Evolutionary conservation across 2,329 filamentous ascomycete species (phyloP), one percentile per base, ranked within the genome.

Genomic region (Madurella fahalii): DNA sequence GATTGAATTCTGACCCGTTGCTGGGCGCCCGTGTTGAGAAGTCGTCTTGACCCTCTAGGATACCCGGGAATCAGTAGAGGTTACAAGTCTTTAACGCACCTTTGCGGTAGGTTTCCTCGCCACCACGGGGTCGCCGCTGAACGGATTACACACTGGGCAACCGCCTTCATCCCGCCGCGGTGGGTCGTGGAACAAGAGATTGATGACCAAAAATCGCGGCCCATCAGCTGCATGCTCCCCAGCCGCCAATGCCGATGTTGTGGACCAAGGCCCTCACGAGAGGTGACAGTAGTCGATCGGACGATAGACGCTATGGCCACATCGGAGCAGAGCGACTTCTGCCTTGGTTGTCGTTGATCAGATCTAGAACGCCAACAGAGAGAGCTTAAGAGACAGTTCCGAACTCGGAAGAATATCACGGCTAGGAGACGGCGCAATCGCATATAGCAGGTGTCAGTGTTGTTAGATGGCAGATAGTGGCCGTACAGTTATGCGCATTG

Each of bases 11-110:
- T 45, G 68, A 73, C 78, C 77, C 77, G 71, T 78, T 79, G 77
- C 78, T 80, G 77, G 77, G 77, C 77, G 76, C 77, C 76, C 73
- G 73, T 69, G 75, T 78, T 68, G 73, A 80, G 77, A 77, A 67
- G 70, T 77, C 77, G 77, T 80, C 72, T 77, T 79, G 76, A 71
- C 71, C 67, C 63, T 78, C 74, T 57, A 72, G 69, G 77, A 80
- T 64, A 76, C 70, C 68, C 73, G 77, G 77, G 77, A 79, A 80
- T 80, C 77, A 79, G 77, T 77, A 77, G 77, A 78, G 78, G 77
- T 76, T 71, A 80, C 77, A 80, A 76, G 20, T n/a, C 37, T 20
- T 44, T 17, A 7, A 15, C 20, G 12, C 25, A 13, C 37, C 41
- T 51, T 18, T 31, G 32, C 47, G 9, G 13, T 20, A 44, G 13